A percentile compares a stretch with the other conserved stretches of the same genome.
These are phyloP conservation scores for Saccharomyces hybrid DNA, from an alignment of 1,139 yeast species.

Conservation along the genomic window DNA sequence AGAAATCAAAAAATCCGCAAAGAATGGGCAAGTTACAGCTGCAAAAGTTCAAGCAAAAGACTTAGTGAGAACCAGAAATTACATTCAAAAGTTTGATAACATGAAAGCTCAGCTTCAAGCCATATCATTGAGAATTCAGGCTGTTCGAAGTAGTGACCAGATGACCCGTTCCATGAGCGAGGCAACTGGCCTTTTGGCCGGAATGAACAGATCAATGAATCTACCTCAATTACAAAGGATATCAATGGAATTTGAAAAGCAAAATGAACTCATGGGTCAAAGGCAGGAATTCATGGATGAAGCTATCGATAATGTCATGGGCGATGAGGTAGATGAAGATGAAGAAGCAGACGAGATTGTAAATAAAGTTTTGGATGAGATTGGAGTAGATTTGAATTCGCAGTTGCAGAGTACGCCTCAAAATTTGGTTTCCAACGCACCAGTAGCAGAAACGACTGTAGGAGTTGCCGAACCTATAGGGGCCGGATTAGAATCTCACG, in stretches of 20 bases:
- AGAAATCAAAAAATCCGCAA: constrained; percentile 88
- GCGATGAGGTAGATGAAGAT: constrained; percentile 64
- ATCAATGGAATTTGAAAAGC: constrained; percentile 91
- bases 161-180: constrained; percentile 95
- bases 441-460: constrained; percentile 28
- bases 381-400: constrained; percentile 77
- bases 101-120: constrained; percentile 97
- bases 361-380: constrained; percentile 86
- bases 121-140: constrained; percentile 79
- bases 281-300: constrained; percentile 98
- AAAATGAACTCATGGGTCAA: constrained; percentile 95
- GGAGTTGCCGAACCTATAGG: constrained; percentile 48
- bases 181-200: constrained; percentile 75
- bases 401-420: constrained; percentile 64
- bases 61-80: constrained; percentile 74
- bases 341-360: constrained; percentile 93
- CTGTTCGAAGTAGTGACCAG: constrained; percentile 88
- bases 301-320: constrained; percentile 93
- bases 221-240: constrained; percentile 82
- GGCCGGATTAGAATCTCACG: constrained; percentile 33
- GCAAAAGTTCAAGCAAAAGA: constrained; percentile 95
- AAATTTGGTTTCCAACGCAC: constrained; percentile 33
- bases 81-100: constrained; percentile 78
- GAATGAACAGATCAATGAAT: constrained; percentile 87
- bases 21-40: constrained; percentile 78